Evolutionary conservation across 306 rosid species (phyloP).

Genomic region (peach (Prunus persica)): DNA sequence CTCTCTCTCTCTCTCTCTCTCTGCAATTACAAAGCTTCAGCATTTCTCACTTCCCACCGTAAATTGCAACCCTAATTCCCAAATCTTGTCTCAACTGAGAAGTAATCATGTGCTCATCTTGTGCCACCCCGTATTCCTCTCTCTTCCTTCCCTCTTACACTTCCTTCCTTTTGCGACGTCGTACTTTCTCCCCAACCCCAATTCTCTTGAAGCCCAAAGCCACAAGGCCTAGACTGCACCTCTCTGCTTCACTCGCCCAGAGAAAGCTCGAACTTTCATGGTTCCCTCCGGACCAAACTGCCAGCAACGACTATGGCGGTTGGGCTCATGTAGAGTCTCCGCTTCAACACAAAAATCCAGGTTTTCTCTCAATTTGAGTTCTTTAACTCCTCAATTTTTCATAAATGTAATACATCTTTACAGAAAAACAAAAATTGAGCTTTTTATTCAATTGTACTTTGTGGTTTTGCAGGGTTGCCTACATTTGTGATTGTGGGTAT

Average conservation of each 20-base stretch:
- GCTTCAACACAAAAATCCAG: conserved; percentile 21
- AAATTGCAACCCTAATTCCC: not conserved
- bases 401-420: too few species aligned
- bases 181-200: conserved; percentile 23
- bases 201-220: conserved; percentile 30
- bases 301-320: conserved; percentile 46
- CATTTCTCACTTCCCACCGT: not conserved
- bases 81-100: not conserved
- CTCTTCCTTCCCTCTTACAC: conserved; percentile 33
- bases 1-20: not conserved
- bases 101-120: conserved; percentile 39
- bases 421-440: not conserved
- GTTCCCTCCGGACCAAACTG: conserved; percentile 30
- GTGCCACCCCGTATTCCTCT: conserved; percentile 29
- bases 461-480: conserved; percentile 40
- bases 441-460: not conserved
- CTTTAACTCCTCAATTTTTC: not conserved
- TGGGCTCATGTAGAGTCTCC: conserved; percentile 55
- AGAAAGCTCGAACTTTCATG: conserved; percentile 36
- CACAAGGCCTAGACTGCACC: conserved; percentile 27
- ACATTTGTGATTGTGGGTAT: conserved; percentile 35
- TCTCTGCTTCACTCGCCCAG: conserved; percentile 43
- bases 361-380: conserved; percentile 17
- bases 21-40: not conserved
- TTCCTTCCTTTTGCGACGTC: conserved; percentile 29